Conservation (phyloP, 2,329 filamentous ascomycete genomes). For the Mycosphaerella arachidis region DNA sequence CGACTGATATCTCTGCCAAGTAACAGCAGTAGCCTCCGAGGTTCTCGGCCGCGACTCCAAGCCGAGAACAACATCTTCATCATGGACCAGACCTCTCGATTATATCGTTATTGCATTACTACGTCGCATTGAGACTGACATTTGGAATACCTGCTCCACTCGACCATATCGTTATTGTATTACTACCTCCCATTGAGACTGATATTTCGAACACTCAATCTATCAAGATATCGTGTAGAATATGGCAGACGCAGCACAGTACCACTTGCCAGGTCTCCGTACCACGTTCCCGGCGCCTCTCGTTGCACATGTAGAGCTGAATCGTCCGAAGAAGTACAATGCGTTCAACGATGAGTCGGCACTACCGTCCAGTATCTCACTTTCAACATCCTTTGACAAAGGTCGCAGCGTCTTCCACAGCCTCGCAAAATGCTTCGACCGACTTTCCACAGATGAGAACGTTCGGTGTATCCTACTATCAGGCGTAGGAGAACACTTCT, state of each 20-base stretch:
- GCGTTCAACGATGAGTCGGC: constrained; percentile 56
- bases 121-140: too few relatives aligned
- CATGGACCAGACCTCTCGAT: too few relatives aligned
- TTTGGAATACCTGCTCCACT: too few relatives aligned
- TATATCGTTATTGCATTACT: too few relatives aligned
- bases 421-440: constrained; percentile 64
- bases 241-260: constrained; percentile 2
- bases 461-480: constrained; percentile 75
- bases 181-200: too few relatives aligned
- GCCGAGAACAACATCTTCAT: not conserved
- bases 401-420: constrained; percentile 76
- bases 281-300: constrained; percentile 64
- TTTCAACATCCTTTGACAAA: not conserved
- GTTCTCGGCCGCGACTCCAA: not conserved
- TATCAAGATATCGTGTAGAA: not conserved
- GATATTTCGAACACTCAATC: not conserved
- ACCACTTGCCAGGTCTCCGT: constrained; percentile 33
- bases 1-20: too few relatives aligned
- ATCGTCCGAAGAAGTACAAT: constrained; percentile 80
- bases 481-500: constrained; percentile 79
- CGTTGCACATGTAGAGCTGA: constrained; percentile 86
- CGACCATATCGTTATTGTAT: too few relatives aligned
- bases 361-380: not conserved
- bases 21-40: too few relatives aligned
- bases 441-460: constrained; percentile 65